These are phyloP conservation scores for Moniliophthora roreri DNA, from an alignment of 1,284 basidiomycete genomes.

Conservation along the genomic window DNA sequence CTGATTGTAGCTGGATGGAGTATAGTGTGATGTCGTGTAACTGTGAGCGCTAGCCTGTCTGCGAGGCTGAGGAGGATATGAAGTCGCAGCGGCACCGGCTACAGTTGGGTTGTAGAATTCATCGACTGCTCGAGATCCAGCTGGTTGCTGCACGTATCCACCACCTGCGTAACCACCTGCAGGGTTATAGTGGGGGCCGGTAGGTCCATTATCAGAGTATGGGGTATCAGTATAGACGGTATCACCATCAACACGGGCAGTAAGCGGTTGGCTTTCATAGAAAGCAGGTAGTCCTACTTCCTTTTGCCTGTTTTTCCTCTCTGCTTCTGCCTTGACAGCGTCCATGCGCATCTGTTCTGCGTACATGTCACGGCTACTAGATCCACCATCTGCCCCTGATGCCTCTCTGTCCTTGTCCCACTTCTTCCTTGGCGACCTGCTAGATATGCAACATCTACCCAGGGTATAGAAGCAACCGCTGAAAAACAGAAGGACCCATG, in stretches of 20 bases:
- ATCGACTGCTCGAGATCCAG: slow-evolving; percentile 69
- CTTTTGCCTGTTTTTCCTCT: slow-evolving; percentile 70
- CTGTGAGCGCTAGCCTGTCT: slow-evolving; percentile 44
- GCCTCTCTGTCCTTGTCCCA: slow-evolving; percentile 31
- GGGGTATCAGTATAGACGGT: slow-evolving; percentile 49
- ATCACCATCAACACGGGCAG: slow-evolving; percentile 56
- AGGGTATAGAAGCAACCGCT: slow-evolving; percentile 83
- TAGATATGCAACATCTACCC: slow-evolving; percentile 75
- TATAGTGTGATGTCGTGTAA: slow-evolving; percentile 40
- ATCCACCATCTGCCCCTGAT: slow-evolving; percentile 21
- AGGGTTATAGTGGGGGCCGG: slow-evolving; percentile 20
- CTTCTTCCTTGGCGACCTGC: slow-evolving; percentile 46
- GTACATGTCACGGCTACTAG: slow-evolving; percentile 33
- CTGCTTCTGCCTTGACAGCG: slow-evolving; percentile 79
- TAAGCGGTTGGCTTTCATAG: slow-evolving; percentile 68
- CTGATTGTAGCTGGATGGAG: slow-evolving; percentile 37
- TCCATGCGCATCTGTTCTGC: slow-evolving; percentile 72
- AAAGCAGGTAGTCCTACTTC: slow-evolving; percentile 76
- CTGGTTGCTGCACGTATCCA: slow-evolving; percentile 63
- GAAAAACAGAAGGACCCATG: slow-evolving; percentile 82
- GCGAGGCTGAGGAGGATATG: slow-evolving; percentile 44
- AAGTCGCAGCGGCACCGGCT: slow-evolving; percentile 24
- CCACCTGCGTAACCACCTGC: slow-evolving; percentile 39
- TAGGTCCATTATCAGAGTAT: slow-evolving; percentile 31
- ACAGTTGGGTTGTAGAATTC: slow-evolving; percentile 59